Conservation (phyloP, 176 grass and related monocot genomes). For the Ampelocalamus luodianensis region DNA sequence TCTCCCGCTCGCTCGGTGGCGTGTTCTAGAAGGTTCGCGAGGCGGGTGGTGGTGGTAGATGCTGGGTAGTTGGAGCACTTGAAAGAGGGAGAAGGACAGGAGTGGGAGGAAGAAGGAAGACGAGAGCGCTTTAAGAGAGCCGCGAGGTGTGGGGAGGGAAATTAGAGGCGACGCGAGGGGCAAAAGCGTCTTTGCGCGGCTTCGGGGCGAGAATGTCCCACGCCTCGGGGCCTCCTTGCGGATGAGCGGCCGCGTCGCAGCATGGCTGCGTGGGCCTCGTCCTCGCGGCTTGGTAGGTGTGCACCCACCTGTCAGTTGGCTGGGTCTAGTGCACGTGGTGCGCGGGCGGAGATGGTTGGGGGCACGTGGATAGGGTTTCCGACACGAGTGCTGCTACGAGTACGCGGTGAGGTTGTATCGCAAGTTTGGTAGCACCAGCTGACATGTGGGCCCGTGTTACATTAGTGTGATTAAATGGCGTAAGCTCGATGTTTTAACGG, state of each 20-base stretch:
- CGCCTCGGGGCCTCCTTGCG: slow-evolving; percentile 11
- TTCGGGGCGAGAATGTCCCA: neutral
- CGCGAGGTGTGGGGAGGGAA: slow-evolving; percentile 36
- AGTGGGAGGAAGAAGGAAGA: slow-evolving; percentile 19
- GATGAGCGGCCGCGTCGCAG: neutral
- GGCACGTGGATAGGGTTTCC: neutral
- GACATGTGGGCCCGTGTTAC: neutral
- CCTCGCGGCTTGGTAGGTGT: rapidly evolving
- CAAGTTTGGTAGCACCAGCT: neutral
- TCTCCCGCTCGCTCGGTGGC: slow-evolving; percentile 21
- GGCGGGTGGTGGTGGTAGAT: neutral
- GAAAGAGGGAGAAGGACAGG: slow-evolving; percentile 37
- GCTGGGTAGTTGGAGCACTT: slow-evolving; percentile 1
- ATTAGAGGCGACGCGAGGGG: slow-evolving; percentile 41
- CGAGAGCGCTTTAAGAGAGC: slow-evolving; percentile 21
- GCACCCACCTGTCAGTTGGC: neutral
- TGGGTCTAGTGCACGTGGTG: neutral
- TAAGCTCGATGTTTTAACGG: neutral
- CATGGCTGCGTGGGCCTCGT: neutral
- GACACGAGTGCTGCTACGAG: neutral
- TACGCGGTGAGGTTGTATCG: neutral
- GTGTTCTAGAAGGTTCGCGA: slow-evolving; percentile 52
- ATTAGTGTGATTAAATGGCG: neutral
- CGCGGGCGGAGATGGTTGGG: rapidly evolving
- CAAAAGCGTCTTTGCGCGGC: slow-evolving; percentile 11